Base-by-base conservation (phyloP, 139 green algal species). In the Zygnema circumcarinatum region DNA sequence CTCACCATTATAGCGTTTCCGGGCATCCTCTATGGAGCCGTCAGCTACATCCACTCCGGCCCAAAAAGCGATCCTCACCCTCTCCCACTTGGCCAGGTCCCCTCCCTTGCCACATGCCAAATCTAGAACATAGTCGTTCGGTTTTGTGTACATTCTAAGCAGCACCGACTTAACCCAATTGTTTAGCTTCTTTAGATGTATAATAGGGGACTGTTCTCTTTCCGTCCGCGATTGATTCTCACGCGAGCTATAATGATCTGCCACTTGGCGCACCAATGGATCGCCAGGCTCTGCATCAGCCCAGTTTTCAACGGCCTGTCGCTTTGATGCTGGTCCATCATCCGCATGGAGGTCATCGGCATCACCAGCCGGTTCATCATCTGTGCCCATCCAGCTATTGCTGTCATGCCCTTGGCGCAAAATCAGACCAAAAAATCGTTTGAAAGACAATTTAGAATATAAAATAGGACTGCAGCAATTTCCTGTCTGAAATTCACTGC, bases 51-150 rank as follows among this genome's bases (percentile, higher is more conserved):
- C 89, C 31, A 89, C 73, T 31, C 89, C 89, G 35, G 75, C 80
- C 36, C 86, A 91, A 38, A 40, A 76, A 2, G 47, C 54, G 31
- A 92, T 81, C 0, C 25, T 25, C 1, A 78, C 86, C 31, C 62
- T 87, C 40, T 81, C 36, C 73, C 69, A 93, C 62, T 93, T 93
- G 1, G 33, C 68, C 0, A 93, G 76, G 35, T 93, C 90, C 22
- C 90, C 90, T 39, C 75, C 90, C 83, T 93, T 93, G 7, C 90
- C 90, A 79, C 90, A 91, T 16, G 86, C 86, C 16, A 91, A 68
- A 56, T 93, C 90, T 11, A 93, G 78, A 33, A 93, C 90, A 20
- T 54, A 54, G 22, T 91, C 90, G 42, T 67, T 32, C 38, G 32
- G 31, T 35, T 56, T 38, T 1, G 72, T 67, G 69, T 89, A 85